Evolutionary conservation across 129 eudicot species (phyloP).

Genomic region (Scalesia atractyloides): DNA sequence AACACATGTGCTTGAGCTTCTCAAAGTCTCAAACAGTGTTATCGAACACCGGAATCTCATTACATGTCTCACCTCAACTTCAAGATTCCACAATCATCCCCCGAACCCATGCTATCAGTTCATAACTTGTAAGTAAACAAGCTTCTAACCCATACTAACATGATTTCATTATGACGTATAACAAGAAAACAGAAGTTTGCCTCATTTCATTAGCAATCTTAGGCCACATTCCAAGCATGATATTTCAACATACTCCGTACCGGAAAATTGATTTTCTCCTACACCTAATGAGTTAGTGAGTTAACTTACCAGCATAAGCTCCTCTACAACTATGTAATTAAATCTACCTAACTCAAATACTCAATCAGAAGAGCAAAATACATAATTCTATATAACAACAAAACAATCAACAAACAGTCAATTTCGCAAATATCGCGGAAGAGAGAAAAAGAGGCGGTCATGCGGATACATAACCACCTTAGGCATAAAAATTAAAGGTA

Average conservation of each 20-base stretch:
- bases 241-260: not conserved
- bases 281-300: not conserved
- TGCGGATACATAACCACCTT: too few relatives aligned
- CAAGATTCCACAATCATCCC: not conserved
- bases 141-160: not conserved
- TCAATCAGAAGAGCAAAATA: not conserved
- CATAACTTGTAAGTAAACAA: not conserved
- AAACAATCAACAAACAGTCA: not conserved
- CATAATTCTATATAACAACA: not conserved
- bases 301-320: not conserved
- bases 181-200: not conserved
- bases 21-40: not conserved
- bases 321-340: not conserved
- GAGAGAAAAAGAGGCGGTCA: too few relatives aligned
- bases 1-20: not conserved
- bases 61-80: not conserved
- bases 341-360: not conserved
- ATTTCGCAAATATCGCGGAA: too few relatives aligned
- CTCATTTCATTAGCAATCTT: not conserved
- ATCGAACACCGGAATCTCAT: not conserved
- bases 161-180: not conserved
- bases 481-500: too few relatives aligned
- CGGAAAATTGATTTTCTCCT: not conserved
- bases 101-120: not conserved
- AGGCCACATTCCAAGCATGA: not conserved